phyloP scores from a whole-genome alignment of 73 alveolate genomes.

The Paramecium caudatum region DNA sequence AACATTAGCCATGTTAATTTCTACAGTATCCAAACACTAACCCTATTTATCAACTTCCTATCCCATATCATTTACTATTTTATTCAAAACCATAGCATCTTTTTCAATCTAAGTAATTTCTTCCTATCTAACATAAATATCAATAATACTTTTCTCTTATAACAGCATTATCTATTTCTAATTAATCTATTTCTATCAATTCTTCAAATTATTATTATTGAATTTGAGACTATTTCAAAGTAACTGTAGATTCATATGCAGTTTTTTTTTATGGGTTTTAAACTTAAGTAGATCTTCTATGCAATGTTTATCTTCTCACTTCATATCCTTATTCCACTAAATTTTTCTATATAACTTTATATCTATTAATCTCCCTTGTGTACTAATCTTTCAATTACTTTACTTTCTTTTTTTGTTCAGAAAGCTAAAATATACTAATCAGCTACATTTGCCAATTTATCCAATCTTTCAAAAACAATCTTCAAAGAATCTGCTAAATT shows the following conservation, averaged over 20 bases:
- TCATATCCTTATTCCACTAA: slow-evolving; percentile 34
- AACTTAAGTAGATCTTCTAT: neutral
- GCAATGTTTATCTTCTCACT: neutral
- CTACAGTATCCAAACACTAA: neutral
- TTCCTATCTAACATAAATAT: neutral
- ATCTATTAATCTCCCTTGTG: slow-evolving; percentile 20
- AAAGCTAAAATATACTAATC: neutral
- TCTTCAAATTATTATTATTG: neutral
- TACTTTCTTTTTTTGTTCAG: slow-evolving; percentile 21
- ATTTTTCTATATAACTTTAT: slow-evolving; percentile 20
- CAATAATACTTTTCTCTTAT: neutral
- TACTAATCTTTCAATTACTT: neutral
- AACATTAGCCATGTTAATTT: slow-evolving; percentile 1
- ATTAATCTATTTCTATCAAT: neutral
- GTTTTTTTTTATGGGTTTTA: neutral
- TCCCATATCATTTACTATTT: slow-evolving; percentile 6
- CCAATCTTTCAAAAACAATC: neutral
- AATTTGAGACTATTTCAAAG: neutral
- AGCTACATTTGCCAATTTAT: neutral
- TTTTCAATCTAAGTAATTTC: neutral
- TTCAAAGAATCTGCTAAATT: neutral
- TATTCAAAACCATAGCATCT: neutral
- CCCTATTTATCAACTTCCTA: slow-evolving; percentile 23
- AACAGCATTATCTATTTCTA: slow-evolving; percentile 34
- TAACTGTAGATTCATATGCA: neutral